Conservation (phyloP, 139 green algal genomes). For the Monoraphidium neglectum region DNA sequence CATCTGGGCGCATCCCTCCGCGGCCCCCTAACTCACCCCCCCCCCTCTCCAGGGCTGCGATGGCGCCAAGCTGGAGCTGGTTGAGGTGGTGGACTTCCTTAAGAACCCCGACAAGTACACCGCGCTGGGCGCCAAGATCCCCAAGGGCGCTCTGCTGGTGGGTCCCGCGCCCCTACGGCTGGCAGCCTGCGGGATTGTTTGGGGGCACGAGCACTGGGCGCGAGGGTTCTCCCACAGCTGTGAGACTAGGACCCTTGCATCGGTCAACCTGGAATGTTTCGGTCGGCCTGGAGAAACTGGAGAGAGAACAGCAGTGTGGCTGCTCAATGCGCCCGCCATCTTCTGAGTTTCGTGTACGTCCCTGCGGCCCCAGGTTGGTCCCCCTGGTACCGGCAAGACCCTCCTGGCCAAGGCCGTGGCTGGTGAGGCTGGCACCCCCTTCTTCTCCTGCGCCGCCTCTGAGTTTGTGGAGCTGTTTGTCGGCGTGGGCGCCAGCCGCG, state of each 20-base stretch:
- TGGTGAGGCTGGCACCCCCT: conserved; percentile 95
- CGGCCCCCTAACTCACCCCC: background rate
- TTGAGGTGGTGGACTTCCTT: conserved; percentile 97
- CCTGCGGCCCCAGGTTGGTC: conserved; percentile 70
- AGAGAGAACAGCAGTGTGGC: background rate
- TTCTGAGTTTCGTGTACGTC: no score
- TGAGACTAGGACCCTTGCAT: no score
- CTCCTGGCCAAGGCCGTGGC: conserved; percentile 98
- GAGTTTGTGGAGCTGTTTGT: conserved; percentile 99
- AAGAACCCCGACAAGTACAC: conserved; percentile 99
- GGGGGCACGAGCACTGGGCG: no score
- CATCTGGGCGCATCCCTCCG: background rate
- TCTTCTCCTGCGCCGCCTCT: conserved; percentile 98
- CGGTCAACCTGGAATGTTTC: no score
- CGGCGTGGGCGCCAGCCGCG: conserved; percentile 93
- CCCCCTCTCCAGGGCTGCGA: conserved; percentile 77
- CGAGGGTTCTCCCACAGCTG: no score
- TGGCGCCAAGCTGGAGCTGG: conserved; percentile 95
- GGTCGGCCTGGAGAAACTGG: no score
- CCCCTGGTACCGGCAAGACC: conserved; percentile 95
- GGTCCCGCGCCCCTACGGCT: background rate
- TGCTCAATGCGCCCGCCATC: background rate
- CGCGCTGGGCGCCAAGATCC: conserved; percentile 96
- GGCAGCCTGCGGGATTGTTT: no score
- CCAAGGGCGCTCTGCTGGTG: conserved; percentile 86